Conservation (phyloP, 805 yeast genomes). For the Cyberlindnera mississippiensis region DNA sequence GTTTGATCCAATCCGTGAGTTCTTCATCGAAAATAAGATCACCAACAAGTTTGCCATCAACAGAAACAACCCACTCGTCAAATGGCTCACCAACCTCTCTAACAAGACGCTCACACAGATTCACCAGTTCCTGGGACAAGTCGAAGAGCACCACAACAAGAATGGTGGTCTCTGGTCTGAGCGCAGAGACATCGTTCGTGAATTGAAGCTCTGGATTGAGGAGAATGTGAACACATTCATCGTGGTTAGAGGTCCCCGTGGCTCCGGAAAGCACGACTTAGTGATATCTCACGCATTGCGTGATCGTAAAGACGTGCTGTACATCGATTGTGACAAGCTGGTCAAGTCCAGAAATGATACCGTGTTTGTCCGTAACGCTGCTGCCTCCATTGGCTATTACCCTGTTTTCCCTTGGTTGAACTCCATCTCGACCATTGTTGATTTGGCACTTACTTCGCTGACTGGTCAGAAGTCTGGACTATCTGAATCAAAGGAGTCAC, state of each 20-base stretch:
- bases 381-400: conserved; percentile 80
- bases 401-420: conserved; percentile 95
- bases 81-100: conserved; percentile 32
- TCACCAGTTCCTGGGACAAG: conserved; percentile 32
- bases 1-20: conserved; percentile 90
- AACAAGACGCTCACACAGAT: conserved; percentile 33
- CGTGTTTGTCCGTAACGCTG: conserved; percentile 59
- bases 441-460: conserved; percentile 81
- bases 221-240: conserved; percentile 92
- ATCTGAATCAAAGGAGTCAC: conserved; percentile 77
- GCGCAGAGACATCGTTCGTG: conserved; percentile 61
- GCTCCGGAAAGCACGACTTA: conserved; percentile 86
- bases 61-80: conserved; percentile 37
- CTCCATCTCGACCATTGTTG: conserved; percentile 71
- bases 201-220: conserved; percentile 70
- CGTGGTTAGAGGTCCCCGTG: conserved; percentile 87
- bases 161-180: conserved; percentile 60
- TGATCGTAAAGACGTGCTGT: conserved; percentile 57
- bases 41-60: conserved; percentile 53
- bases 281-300: conserved; percentile 64
- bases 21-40: conserved; percentile 70
- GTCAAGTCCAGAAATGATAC: conserved; percentile 73
- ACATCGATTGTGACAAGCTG: conserved; percentile 75
- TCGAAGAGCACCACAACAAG: conserved; percentile 22
- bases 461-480: conserved; percentile 94